Evolutionary conservation across 2,329 filamentous ascomycete species (phyloP).

Genomic region (Microcyclospora tardicrescens): DNA sequence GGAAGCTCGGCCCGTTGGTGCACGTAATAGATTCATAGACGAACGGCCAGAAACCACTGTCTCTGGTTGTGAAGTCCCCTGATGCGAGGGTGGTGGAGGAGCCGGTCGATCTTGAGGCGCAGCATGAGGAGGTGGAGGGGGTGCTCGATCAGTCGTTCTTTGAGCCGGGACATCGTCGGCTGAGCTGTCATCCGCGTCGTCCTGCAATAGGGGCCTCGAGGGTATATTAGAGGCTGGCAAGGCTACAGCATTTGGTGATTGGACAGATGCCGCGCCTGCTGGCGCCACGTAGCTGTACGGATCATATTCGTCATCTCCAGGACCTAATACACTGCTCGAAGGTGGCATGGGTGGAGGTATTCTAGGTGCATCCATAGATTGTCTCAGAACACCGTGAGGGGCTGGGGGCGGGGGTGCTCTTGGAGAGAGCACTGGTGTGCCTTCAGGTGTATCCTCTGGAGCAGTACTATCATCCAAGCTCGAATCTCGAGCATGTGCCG

Average conservation of each 20-base stretch:
- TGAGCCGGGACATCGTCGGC: constrained; percentile 32
- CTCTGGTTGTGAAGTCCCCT: constrained; percentile 24
- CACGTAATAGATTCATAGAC: constrained; percentile 46
- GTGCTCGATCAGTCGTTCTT: constrained; percentile 21
- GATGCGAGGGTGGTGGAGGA: constrained; percentile 36
- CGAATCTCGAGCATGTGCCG: constrained; percentile 58
- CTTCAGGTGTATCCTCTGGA: constrained; percentile 41
- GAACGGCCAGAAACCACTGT: constrained; percentile 30
- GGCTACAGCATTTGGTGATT: constrained; percentile 22
- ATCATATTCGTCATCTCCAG: constrained; percentile 54
- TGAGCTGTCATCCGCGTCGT: constrained; percentile 22
- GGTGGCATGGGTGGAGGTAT: constrained; percentile 53
- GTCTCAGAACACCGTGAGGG: constrained; percentile 37
- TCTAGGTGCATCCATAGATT: constrained; percentile 59
- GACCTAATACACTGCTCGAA: constrained; percentile 24
- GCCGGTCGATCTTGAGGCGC: constrained; percentile 28
- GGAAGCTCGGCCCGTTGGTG: constrained; percentile 44
- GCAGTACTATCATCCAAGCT: constrained; percentile 55
- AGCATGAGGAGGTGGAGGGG: constrained; percentile 23
- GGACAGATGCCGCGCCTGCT: constrained; percentile 11
- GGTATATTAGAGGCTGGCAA: constrained; percentile 21
- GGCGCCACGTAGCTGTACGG: constrained; percentile 40
- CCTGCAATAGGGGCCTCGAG: constrained; percentile 21
- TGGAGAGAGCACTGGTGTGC: constrained; percentile 26
- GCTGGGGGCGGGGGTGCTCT: constrained; percentile 44